Evolutionary conservation across 176 grass and related monocot genomes (phyloP), one percentile per base, ranked within the genome.

Genomic region (Carex parvula): DNA sequence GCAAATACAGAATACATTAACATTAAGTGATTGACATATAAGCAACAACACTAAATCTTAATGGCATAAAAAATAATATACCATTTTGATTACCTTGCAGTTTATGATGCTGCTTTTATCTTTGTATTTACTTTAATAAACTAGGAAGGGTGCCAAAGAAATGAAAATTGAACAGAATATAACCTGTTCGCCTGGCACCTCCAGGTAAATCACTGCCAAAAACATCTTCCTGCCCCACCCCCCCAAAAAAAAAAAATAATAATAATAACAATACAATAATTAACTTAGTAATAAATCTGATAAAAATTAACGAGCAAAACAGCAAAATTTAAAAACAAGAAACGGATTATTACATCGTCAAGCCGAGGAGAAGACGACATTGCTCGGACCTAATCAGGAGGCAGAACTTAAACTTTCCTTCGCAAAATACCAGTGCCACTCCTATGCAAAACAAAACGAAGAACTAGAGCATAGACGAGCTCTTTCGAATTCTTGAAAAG

Each of bases 331-430:
- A 29, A 75, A 24, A 74, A 53, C 3, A 20, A 48, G 10, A 30
- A 67, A 46, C 6, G 14, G 26, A 68, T 83, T 69, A 83, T 83
- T 83, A 83, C 81, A 83, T 83, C 81, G 61, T 83, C 81, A 4
- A 83, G 81, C 64, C 18, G 81, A 83, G 81, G 62, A 66, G 81
- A 83, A 26, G 81, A 83, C 26, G 81, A 68, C 81, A 83, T 83
- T 83, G 62, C 64, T 30, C 39, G 39, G 48, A 21, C 64, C 79
- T 42, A 44, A 64, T 48, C 42, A 73, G 11, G n/a, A 48, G 21
- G 41, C n/a, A 52, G 18, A 11, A 73, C 0, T n/a, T 2, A 52
- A 14, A 33, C 52, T 18, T 17, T 3, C 22, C 13, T 77, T 55
- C 5, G 15, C 12, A 54, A 78, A 26, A 29, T 32, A 33, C 62